Base-by-base conservation (phyloP, 345 rosid genomes). In the rapeseed (Brassica napus) region DNA sequence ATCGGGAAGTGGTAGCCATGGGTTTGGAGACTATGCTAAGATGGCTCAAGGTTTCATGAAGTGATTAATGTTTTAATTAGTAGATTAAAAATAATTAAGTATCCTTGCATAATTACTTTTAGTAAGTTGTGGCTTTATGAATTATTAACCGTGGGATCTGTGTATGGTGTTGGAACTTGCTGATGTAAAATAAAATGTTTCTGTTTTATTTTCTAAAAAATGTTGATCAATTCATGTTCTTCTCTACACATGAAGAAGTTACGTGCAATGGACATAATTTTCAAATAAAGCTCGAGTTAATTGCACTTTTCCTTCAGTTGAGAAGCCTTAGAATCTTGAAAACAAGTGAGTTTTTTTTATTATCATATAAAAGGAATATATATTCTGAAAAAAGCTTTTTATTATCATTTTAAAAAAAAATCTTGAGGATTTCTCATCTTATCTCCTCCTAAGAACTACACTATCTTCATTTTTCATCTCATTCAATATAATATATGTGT, bases 11-110 rank as follows among this genome's bases (percentile, higher is more conserved):
- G 68, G 68, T 15, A 16, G 69, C 69, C 69, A 65, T 37, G 91
- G 89, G 5, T 74, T 76, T 70, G 91, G 88, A 58, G 91, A 82
- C 54, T 86, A 84, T 83, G 54, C 88, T 68, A 90, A 90, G 86
- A 84, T 85, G 90, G 94, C 92, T 76, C 82, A 88, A 80, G 90
- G 93, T 31, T 88, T 89, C 75, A 63, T 89, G 73, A 82, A 80
- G 39, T 74, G 72, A 75, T 54, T 69, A 74, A 67, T 61, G 69
- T 47, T 60, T 44, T 23, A 42, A 2, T 72, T 59, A 60, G 16
- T 60, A 26, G 37, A 30, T 58, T 66, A 72, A 21, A 0, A 28
- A 61, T 59, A 66, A 58, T 31, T 73, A 7, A 6, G 8, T 54
- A 9, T 24, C 78, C 77, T 79, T 73, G 12, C 12, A 60, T 79